Conservation (phyloP, 495 filamentous ascomycete genomes). For the Staphylotrichum tortipilum region DNA sequence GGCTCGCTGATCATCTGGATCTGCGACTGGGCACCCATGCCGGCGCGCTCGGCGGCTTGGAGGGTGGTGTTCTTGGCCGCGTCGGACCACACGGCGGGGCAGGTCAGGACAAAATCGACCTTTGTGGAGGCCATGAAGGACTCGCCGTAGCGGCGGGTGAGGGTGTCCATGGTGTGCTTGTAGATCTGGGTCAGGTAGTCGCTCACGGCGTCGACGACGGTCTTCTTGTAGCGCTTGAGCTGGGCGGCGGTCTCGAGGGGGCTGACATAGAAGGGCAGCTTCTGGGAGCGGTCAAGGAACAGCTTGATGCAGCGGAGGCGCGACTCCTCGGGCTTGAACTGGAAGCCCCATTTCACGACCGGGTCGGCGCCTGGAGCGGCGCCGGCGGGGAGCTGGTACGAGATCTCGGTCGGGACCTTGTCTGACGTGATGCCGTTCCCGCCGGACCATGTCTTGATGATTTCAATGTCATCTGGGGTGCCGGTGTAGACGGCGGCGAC, state of each 20-base stretch:
- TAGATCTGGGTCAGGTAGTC: constrained; percentile 65
- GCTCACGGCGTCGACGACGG: constrained; percentile 50
- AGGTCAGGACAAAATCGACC: constrained; percentile 63
- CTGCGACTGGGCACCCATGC: constrained; percentile 51
- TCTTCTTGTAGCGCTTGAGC: constrained; percentile 55
- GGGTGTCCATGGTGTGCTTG: constrained; percentile 63
- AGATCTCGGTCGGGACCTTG: constrained; percentile 57
- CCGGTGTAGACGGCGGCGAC: constrained; percentile 69
- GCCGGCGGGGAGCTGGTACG: constrained; percentile 40
- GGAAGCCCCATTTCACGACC: constrained; percentile 63
- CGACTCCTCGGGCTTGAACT: constrained; percentile 65
- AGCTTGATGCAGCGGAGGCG: constrained; percentile 72
- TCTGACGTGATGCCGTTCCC: constrained; percentile 65
- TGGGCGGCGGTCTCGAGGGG: constrained; percentile 65
- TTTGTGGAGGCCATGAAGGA: constrained; percentile 53
- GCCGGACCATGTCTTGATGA: constrained; percentile 75
- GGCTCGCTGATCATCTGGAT: constrained; percentile 67
- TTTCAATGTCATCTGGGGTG: constrained; percentile 67
- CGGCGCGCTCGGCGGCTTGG: constrained; percentile 56
- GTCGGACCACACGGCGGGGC: constrained; percentile 75
- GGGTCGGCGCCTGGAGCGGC: constrained; percentile 27
- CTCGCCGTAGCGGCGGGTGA: constrained; percentile 55
- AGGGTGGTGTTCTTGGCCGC: constrained; percentile 60
- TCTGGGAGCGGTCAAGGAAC: constrained; percentile 69
- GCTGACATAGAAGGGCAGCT: constrained; percentile 67